Conservation (phyloP, 139 green algal species). For the Volvox reticuliferus region DNA sequence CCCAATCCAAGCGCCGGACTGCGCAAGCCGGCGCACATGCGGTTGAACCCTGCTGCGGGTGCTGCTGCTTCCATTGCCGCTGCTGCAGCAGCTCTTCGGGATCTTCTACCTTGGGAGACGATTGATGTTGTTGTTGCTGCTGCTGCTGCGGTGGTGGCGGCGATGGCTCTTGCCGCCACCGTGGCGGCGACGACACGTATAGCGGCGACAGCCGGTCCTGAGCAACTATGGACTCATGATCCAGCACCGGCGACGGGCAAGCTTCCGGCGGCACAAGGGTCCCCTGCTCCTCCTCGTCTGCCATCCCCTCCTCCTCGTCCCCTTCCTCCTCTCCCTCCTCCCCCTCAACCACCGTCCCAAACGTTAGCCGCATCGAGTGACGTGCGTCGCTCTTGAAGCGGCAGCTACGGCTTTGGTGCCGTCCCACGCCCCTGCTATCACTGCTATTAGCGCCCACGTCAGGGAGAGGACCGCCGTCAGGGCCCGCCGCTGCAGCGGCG, state of each 20-base stretch:
- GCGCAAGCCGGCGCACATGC: not conserved
- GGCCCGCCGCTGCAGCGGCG: not conserved
- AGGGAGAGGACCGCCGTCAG: not conserved
- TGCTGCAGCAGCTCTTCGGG: too few relatives aligned
- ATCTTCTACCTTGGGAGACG: too few relatives aligned
- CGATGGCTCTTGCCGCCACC: not conserved
- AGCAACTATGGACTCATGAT: not conserved
- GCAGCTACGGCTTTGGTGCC: not conserved
- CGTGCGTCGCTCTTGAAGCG: not conserved
- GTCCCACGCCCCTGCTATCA: too few relatives aligned
- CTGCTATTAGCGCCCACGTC: not conserved
- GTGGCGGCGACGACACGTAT: not conserved
- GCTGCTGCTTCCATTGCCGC: too few relatives aligned
- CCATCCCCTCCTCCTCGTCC: too few relatives aligned
- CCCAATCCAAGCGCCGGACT: not conserved
- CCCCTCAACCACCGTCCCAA: not conserved
- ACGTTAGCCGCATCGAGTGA: not conserved
- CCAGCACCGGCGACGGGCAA: not conserved
- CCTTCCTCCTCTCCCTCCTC: not conserved
- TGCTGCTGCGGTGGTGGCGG: too few relatives aligned
- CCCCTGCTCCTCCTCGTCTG: not conserved
- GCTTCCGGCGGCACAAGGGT: not conserved
- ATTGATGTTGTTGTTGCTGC: too few relatives aligned
- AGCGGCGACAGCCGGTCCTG: not conserved
- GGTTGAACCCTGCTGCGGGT: too few relatives aligned